Conservation (phyloP, 768 basidiomycete species). For the Gloeostereum incarnatum region DNA sequence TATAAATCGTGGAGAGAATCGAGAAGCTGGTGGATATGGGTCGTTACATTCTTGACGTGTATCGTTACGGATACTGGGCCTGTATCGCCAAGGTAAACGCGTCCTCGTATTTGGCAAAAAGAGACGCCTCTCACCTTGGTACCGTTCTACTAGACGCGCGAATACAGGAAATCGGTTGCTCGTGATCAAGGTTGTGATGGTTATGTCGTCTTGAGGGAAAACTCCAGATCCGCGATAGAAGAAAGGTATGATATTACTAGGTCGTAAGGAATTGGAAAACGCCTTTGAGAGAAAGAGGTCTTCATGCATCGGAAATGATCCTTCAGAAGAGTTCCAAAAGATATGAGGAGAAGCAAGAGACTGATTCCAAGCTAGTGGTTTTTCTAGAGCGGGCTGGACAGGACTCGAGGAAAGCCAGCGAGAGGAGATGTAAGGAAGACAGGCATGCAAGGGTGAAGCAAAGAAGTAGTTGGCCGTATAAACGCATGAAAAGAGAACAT, state of each 20-base stretch:
- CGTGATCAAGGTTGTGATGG: conserved; percentile 80
- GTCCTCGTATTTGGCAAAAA: neutral
- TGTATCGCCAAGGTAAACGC: conserved; percentile 16
- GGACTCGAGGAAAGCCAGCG: conserved; percentile 11
- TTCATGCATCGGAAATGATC: conserved; percentile 29
- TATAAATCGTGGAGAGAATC: conserved; percentile 60
- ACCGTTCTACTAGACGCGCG: conserved; percentile 61
- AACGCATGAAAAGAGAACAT: conserved; percentile 28
- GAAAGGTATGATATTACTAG: conserved; percentile 72
- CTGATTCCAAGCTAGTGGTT: conserved; percentile 8
- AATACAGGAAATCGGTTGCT: conserved; percentile 71
- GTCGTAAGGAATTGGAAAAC: conserved; percentile 60
- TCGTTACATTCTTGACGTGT: conserved; percentile 51
- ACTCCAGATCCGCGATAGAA: conserved; percentile 60
- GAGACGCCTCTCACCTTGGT: conserved; percentile 42
- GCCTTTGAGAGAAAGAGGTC: conserved; percentile 57
- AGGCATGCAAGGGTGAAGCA: conserved; percentile 15
- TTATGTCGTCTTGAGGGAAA: conserved; percentile 60
- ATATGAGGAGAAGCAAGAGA: conserved; percentile 5
- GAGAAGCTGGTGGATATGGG: conserved; percentile 39
- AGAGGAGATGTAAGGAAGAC: conserved; percentile 9
- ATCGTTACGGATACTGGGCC: conserved; percentile 83
- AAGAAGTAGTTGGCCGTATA: conserved; percentile 34
- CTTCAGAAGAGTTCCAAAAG: conserved; percentile 23
- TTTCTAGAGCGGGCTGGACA: conserved; percentile 6